Conservation (phyloP, 2,329 filamentous ascomycete genomes). For the Aspergillus pseudoglaucus region DNA sequence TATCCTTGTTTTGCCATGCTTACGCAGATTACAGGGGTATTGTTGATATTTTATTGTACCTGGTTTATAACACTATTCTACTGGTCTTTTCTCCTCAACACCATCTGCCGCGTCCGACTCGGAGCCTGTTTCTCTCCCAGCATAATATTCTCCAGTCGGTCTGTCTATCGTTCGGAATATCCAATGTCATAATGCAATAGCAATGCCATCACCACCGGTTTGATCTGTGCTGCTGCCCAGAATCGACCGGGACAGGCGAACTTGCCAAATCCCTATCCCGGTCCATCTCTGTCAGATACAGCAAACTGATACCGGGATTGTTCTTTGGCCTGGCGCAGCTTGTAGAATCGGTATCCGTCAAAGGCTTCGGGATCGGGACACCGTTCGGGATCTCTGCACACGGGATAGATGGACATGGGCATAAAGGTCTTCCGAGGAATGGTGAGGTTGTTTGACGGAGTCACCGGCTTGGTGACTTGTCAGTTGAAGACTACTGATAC, state of each 20-base stretch:
- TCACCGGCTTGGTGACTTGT: neutral
- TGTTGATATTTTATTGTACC: neutral
- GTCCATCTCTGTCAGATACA: neutral
- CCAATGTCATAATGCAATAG: neutral
- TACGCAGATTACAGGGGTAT: neutral
- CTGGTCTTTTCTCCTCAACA: neutral
- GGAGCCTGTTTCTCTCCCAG: neutral
- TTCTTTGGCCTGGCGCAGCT: neutral
- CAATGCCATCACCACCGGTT: neutral
- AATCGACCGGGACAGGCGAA: neutral
- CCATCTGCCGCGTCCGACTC: neutral
- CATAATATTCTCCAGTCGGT: neutral
- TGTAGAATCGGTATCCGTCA: neutral
- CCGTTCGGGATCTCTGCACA: neutral
- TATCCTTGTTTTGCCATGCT: neutral
- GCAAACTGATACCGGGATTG: neutral
- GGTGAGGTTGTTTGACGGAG: neutral
- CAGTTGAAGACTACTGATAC: neutral
- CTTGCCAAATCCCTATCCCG: neutral
- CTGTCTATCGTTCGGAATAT: neutral
- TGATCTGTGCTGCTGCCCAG: neutral
- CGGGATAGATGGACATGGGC: neutral
- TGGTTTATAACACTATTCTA: neutral
- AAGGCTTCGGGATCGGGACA: neutral
- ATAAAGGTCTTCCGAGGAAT: neutral